Evolutionary conservation across 116 monocot species (phyloP).

Genomic region (Phalaenopsis hybrid): DNA sequence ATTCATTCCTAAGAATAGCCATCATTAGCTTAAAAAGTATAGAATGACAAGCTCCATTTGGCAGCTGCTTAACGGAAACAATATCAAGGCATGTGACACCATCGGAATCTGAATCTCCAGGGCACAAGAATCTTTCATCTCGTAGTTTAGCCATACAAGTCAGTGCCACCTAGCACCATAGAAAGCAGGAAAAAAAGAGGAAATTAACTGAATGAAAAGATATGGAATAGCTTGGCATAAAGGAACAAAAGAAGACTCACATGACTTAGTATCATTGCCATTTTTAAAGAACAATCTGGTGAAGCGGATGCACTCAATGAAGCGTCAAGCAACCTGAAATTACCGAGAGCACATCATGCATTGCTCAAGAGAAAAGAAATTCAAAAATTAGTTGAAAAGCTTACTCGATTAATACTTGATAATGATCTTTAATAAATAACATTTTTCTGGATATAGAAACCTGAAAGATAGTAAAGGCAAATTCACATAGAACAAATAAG

Average conservation of each 20-base stretch:
- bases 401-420: slow-evolving; percentile 79
- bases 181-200: background rate
- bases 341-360: background rate
- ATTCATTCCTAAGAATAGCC: slow-evolving; percentile 81
- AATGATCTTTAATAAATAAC: slow-evolving; percentile 70
- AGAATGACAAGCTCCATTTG: slow-evolving; percentile 84
- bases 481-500: slow-evolving; percentile 8
- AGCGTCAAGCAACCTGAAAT: slow-evolving; percentile 70
- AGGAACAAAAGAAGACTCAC: slow-evolving; percentile 26
- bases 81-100: slow-evolving; percentile 81
- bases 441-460: slow-evolving; percentile 82
- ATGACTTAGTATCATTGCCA: slow-evolving; percentile 76
- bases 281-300: slow-evolving; percentile 87
- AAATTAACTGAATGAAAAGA: background rate
- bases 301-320: slow-evolving; percentile 76
- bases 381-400: slow-evolving; percentile 7
- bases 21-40: slow-evolving; percentile 80
- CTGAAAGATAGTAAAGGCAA: slow-evolving; percentile 34
- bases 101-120: slow-evolving; percentile 65
- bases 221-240: background rate
- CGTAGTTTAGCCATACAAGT: slow-evolving; percentile 94
- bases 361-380: background rate
- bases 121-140: slow-evolving; percentile 84
- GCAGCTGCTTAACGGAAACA: slow-evolving; percentile 57
- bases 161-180: slow-evolving; percentile 53